Evolutionary conservation across 2,329 filamentous ascomycete genomes (phyloP), one percentile per base, ranked within the genome.

Genomic region (Colletotrichum cereale): DNA sequence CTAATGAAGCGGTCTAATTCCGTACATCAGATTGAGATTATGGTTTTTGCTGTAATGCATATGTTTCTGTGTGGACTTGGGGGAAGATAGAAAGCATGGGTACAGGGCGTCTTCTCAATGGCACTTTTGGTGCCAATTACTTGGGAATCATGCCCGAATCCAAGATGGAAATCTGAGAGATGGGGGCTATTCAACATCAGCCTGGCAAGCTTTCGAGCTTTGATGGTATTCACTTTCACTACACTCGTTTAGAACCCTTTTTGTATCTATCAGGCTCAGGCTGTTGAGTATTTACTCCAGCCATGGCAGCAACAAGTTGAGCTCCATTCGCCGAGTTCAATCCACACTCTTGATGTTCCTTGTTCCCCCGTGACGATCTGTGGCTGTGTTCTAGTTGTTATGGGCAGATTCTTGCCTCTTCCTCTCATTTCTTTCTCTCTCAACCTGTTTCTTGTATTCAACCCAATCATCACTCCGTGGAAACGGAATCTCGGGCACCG

Each of bases 381-480:
- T 18, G 18, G 11, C 6, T 36, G 12, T 16, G 4, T n/a, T 4
- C 16, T 18, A 36, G 24, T 31, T 52, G 38, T 6, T 12, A 7
- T 6, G 7, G 16, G 14, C 12, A 14, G 38, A 26, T 21, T 44
- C 7, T 21, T 44, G 2, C 5, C 7, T 16, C 44, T 50, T 14
- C 8, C 14, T 36, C 34, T 50, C 58, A 11, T 50, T 61, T 58
- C 62, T 67, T 71, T 77, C 72, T 40, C 31, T 60, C 61, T 75
- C 62, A n/a, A 76, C 74, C 61, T 61, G 66, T 68, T 75, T 75
- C 73, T 79, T 80, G 40, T 77, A 80, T 61, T 67, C 75, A 6
- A 71, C 63, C 79, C 79, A 79, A 52, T 78, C 79, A 62, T 79
- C 78, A 40, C 73, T 76, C 44, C 76, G 74, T 1, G 78, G 79